A percentile compares a stretch with the other conserved stretches of the same genome.
Evolutionary conservation across 2,329 filamentous ascomycete species (phyloP).

Genomic region (Trichoderma asperellum): DNA sequence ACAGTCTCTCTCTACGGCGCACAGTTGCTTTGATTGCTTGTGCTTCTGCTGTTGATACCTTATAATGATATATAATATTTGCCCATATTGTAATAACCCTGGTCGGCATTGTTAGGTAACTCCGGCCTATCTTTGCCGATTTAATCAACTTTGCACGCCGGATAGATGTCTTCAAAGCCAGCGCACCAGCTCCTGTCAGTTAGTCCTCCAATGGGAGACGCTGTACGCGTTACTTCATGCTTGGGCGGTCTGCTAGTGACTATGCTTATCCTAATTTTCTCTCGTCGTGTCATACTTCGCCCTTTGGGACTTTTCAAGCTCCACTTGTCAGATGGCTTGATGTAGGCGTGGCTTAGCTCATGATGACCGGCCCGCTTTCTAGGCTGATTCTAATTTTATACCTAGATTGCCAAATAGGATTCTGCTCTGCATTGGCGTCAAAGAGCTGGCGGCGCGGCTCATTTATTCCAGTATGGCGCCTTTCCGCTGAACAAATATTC

Average conservation of each 20-base stretch:
- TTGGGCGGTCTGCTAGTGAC: constrained; percentile 1
- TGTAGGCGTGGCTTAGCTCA: constrained; percentile 22
- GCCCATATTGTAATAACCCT: neutral
- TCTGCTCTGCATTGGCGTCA: constrained; percentile 5
- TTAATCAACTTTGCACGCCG: neutral
- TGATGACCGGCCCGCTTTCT: constrained; percentile 24
- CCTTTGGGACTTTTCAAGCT: neutral
- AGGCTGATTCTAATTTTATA: constrained; percentile 22
- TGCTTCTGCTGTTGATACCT: neutral
- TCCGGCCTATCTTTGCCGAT: neutral
- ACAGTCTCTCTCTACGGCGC: neutral
- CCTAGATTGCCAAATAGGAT: neutral
- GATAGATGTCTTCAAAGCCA: neutral
- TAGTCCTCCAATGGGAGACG: neutral
- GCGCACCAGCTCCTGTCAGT: neutral
- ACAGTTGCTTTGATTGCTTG: neutral
- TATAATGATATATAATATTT: neutral
- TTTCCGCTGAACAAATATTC: constrained; percentile 7
- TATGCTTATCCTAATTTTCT: constrained; percentile 4
- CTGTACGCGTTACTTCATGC: neutral
- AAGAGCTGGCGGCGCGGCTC: constrained; percentile 4
- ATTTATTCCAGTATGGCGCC: constrained; percentile 7
- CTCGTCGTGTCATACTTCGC: constrained; percentile 1
- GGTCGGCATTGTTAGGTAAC: neutral
- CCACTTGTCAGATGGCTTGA: constrained; percentile 15